Base-by-base conservation (phyloP, 495 filamentous ascomycete genomes). In the Daldinia bambusicola region DNA sequence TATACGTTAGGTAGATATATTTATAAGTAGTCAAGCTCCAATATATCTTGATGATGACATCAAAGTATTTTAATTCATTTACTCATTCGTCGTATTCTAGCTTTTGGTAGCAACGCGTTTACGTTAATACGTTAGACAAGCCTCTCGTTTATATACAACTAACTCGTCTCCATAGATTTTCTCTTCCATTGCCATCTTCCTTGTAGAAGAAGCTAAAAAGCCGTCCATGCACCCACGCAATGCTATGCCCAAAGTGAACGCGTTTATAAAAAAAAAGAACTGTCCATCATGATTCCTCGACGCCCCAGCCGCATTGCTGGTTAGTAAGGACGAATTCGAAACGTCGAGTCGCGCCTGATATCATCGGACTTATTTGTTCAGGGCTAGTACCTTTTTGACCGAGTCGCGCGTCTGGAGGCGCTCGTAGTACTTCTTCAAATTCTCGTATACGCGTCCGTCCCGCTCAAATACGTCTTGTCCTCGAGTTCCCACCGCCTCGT, bases 361-460 rank as follows among this genome's bases (percentile, higher is more conserved):
- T 51, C 36, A 55, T 20, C 12, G 45, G 34, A 9, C 55, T 40
- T 3, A n/a, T 41, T 4, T 51, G 8, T 12, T 41, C 16, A n/a
- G 30, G 13, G 55, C 26, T 60, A 88, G 51, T 9, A 85, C 80
- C 50, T 80, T 80, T 18, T 75, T 82, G 20, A 86, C 83, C 30
- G 84, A 80, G 16, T 83, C 81, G 36, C 87, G 80, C 55, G 81
- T 81, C 69, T 76, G 79, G 22, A 90, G 82, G 13, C 81, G 80
- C 0, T 75, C 70, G 67, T 89, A 86, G 67, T 90, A 90, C 37
- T 76, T 79, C n/a, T 70, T 67, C n/a, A 90, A 59, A n/a, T 79
- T 81, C 20, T 78, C 78, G 52, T 84, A 84, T 4, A 59, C 71
- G 18, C 68, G 67, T 72, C 69, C 68, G 40, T 73, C 69, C 61